Base-by-base conservation (phyloP, 176 grass and related monocot genomes). In the Lolium perenne region DNA sequence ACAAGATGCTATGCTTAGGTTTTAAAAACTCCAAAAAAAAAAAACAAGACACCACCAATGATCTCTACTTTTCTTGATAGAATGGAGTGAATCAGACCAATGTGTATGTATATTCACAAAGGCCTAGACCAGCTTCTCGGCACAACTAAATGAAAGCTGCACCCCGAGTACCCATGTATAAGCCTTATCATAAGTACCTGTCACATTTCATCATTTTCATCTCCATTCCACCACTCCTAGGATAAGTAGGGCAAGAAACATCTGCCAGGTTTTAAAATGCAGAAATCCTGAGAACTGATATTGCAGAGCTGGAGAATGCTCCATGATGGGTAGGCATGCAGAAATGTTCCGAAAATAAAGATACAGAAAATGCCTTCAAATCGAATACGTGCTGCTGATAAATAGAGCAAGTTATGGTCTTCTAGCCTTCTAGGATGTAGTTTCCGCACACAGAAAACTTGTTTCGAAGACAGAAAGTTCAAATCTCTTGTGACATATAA, bases 101-200 rank as follows among this genome's bases (percentile, higher is more conserved):
- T 49, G 66, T 68, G 54, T 80, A 68, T 61, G 80, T 29, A 83
- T 83, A 93, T 85, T 93, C 86, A 93, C 23, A 71, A 14, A 86
- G 78, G 80, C 75, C 79, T 71, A 86, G 68, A 88, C 92, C 79
- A 80, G 92, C 76, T 88, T 87, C 92, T 91, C 86, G 56, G 88
- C 83, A 88, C 88, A 93, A 83, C 86, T 88, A 74, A 83, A 57
- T 41, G 63, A 83, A 88, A 93, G 88, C 83, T 88, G 92, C 86
- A 88, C 85, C 85, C 77, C 61, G 85, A 91, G 86, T 86, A 90
- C 86, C 88, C 66, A 69, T 83, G 88, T 88, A 81, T 79, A 91
- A 58, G 86, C 54, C 83, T 87, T 47, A 9, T 93, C 88, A 91
- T 91, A 93, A 91, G 92, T 93, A 93, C 86, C 92, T 93, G 92